Conservation (phyloP, 169 alveolate species). For the Plasmodium billcollinsi region DNA sequence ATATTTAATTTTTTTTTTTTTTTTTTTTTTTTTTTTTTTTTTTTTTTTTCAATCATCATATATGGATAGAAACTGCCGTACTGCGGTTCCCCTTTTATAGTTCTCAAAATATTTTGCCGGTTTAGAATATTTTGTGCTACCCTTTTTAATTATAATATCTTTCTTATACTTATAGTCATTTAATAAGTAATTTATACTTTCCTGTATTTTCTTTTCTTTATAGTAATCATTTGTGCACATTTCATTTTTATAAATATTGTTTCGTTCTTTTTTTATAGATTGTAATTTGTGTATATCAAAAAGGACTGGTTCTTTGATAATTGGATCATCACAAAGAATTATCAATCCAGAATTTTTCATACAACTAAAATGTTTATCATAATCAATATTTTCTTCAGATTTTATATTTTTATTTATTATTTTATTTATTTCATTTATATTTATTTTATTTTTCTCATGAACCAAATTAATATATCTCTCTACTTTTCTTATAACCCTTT, state of each 20-base stretch:
- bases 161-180: conserved; percentile 62
- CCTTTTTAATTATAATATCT: conserved; percentile 7
- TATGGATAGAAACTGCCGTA: conserved; percentile 13
- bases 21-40: not conserved
- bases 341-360: not conserved
- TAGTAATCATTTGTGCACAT: not conserved
- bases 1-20: not conserved
- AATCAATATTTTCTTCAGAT: too few species aligned
- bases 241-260: not conserved
- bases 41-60: not conserved
- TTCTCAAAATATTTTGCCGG: conserved; percentile 44
- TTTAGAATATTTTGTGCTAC: not conserved
- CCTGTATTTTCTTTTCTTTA: not conserved
- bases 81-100: conserved; percentile 18
- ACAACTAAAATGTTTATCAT: too few species aligned
- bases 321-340: conserved; percentile 12
- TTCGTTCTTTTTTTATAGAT: not conserved
- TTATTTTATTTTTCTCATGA: not conserved
- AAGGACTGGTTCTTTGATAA: conserved; percentile 1
- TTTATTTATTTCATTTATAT: too few species aligned
- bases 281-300: conserved; percentile 14
- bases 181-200: conserved; percentile 14
- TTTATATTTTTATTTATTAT: too few species aligned
- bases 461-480: conserved; percentile 9
- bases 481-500: not conserved